Evolutionary conservation across 768 basidiomycete species (phyloP), one percentile per base, ranked within the genome.

Genomic region (Kwoniella dejecticola): DNA sequence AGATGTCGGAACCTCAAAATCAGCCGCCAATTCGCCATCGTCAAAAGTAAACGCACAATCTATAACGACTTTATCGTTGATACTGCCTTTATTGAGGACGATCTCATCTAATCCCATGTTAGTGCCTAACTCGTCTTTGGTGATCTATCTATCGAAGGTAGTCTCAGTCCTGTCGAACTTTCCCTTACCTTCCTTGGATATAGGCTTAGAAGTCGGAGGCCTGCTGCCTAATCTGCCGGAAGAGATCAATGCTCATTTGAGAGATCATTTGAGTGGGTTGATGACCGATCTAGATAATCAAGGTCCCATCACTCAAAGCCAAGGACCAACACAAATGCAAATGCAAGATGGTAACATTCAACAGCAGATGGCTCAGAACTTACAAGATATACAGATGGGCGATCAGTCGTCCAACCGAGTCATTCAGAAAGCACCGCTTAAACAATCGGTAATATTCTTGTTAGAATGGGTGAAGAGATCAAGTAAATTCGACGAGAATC

Each of bases 241-340:
- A 11, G 56, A 45, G 4, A 42, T 75, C n/a, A 36, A 30, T n/a
- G 21, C 46, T 12, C 73, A 67, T 3, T 64, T 75, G 1, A 64
- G 69, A 27, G 40, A 52, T 19, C 52, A 60, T 47, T 54, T 75
- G 33, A 59, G 67, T 26, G 73, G 71, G 3, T 40, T 75, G 29
- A 72, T 75, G 73, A 66, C 72, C 2, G 72, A 74, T 59, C 31
- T 70, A 42, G 62, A 65, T 21, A 58, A 65, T n/a, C 52, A 62
- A 13, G 60, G 52, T 47, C 19, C 45, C 21, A 27, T 36, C 8
- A 36, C 33, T 15, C n/a, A 6, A 45, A 31, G 7, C 11, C 19
- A n/a, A 29, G 15, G 5, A 11, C 56, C 21, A 26, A 29, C 40
- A 19, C 19, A 30, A 15, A 19, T 53, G 6, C 30, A n/a, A 36